A percentile compares a stretch with the other conserved stretches of the same genome.
Evolutionary conservation across 106 monocot genomes (phyloP).

Genomic region (Phalaenopsis equestris): DNA sequence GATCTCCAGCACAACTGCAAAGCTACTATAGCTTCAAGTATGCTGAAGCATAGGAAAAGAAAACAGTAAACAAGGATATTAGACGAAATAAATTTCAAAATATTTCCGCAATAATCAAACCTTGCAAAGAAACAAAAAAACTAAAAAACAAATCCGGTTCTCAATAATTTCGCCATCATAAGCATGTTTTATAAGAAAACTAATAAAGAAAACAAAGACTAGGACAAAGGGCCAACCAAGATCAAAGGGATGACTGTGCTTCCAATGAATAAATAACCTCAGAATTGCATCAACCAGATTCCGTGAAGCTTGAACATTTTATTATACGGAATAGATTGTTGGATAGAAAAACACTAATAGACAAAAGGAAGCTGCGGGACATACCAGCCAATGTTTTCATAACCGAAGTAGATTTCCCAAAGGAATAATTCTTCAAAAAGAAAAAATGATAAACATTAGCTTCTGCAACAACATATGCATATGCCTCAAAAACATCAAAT

Average conservation of each 20-base stretch:
- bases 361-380: neutral
- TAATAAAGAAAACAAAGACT: neutral
- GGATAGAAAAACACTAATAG: neutral
- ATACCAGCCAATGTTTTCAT: constrained; percentile 98
- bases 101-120: neutral
- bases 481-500: neutral
- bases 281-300: neutral
- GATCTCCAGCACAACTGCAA: neutral
- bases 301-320: neutral
- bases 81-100: neutral
- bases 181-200: neutral
- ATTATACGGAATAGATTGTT: neutral
- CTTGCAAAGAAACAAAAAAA: neutral
- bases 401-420: constrained; percentile 88
- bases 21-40: neutral
- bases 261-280: neutral
- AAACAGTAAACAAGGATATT: neutral
- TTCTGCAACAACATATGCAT: neutral
- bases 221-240: neutral
- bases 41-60: neutral
- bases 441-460: constrained; percentile 15
- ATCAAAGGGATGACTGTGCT: neutral
- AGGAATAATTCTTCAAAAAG: constrained; percentile 85
- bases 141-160: neutral
- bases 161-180: neutral